Percentiles rank a stretch among this genome's conserved stretches.
phyloP scores from a whole-genome alignment of 371 early-diverging fungal genomes.

The Zancudomyces culisetae region DNA sequence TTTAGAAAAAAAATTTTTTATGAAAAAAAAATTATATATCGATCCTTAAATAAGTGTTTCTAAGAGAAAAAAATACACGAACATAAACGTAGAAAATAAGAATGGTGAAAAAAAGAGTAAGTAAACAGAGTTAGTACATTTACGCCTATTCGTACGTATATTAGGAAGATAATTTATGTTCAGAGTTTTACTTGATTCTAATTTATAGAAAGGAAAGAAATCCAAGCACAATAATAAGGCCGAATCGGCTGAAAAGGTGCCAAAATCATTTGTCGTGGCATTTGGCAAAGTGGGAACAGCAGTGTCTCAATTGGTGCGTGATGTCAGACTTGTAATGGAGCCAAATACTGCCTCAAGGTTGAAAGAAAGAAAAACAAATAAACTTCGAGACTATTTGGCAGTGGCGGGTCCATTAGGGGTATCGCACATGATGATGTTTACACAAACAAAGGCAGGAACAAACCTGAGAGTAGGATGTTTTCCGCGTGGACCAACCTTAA shows the following conservation, averaged over 20 bases:
- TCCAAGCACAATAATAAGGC: not conserved
- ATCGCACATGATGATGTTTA: constrained; percentile 74
- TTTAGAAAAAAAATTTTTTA: too few species aligned
- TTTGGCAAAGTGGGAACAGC: constrained; percentile 65
- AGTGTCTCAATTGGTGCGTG: constrained; percentile 54
- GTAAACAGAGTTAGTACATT: too few species aligned
- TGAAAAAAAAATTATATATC: too few species aligned
- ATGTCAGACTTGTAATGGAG: constrained; percentile 77
- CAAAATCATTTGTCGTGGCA: constrained; percentile 82
- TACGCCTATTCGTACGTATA: too few species aligned
- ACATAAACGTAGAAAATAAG: too few species aligned
- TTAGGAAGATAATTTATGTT: too few species aligned
- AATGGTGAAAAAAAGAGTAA: too few species aligned
- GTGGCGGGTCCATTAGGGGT: constrained; percentile 76
- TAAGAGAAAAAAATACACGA: too few species aligned
- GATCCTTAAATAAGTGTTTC: too few species aligned
- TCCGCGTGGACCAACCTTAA: constrained; percentile 87
- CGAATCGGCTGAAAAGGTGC: constrained; percentile 28
- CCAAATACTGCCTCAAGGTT: constrained; percentile 75
- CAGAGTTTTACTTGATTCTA: too few species aligned
- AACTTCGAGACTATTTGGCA: constrained; percentile 78
- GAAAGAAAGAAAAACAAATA: constrained; percentile 73
- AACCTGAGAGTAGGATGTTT: constrained; percentile 71
- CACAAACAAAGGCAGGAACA: constrained; percentile 57
- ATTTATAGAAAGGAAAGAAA: constrained; percentile 1